Conservation (phyloP, 2,329 filamentous ascomycete genomes). For the Botryotinia narcissicola region DNA sequence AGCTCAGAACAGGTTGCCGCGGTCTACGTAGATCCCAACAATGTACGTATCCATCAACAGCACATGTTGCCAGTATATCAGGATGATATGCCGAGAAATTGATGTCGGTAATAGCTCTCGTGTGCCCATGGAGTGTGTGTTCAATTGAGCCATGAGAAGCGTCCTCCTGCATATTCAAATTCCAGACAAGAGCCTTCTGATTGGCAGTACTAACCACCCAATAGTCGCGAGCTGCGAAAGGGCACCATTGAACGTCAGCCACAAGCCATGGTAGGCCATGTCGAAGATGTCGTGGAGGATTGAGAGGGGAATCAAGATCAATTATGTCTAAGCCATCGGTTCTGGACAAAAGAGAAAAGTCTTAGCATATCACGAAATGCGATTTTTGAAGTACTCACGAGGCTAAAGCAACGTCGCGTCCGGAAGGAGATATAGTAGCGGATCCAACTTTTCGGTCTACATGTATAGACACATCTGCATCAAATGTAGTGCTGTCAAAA, state of each 20-base stretch:
- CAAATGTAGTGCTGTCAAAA: slow-evolving; percentile 84
- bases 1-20: slow-evolving; percentile 70
- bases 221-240: slow-evolving; percentile 82
- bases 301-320: slow-evolving; percentile 86
- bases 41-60: slow-evolving; percentile 89
- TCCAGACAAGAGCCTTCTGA: slow-evolving; percentile 92
- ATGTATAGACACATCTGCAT: slow-evolving; percentile 77
- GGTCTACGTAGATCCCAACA: slow-evolving; percentile 84
- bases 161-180: slow-evolving; percentile 70
- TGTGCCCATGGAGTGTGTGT: slow-evolving; percentile 81
- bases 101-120: slow-evolving; percentile 88
- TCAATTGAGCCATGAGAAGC: slow-evolving; percentile 71
- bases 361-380: not conserved
- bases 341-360: slow-evolving; percentile 20
- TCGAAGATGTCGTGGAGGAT: slow-evolving; percentile 77
- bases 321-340: slow-evolving; percentile 88
- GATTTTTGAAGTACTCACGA: slow-evolving; percentile 48
- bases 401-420: slow-evolving; percentile 84
- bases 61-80: slow-evolving; percentile 84
- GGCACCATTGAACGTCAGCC: slow-evolving; percentile 95
- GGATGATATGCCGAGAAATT: slow-evolving; percentile 94
- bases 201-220: slow-evolving; percentile 96
- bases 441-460: slow-evolving; percentile 75
- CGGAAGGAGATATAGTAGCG: slow-evolving; percentile 88
- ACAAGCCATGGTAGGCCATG: slow-evolving; percentile 92